Evolutionary conservation across 2,329 filamentous ascomycete genomes (phyloP).

Genomic region (Fusarium sp.): DNA sequence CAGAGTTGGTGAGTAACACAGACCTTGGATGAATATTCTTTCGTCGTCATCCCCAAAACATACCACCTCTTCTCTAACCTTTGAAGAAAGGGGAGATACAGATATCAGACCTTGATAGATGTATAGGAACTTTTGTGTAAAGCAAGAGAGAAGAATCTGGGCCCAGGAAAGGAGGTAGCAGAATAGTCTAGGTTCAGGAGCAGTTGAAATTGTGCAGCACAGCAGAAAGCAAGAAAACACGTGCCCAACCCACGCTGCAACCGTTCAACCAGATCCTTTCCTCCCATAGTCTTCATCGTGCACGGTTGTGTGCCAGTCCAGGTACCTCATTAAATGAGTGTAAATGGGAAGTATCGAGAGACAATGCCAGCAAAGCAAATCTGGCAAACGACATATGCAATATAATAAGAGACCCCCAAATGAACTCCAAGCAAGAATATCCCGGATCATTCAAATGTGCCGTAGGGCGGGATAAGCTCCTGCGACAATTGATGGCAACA

Average conservation of each 20-base stretch:
- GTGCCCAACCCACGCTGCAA: constrained; percentile 44
- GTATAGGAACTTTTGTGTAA: constrained; percentile 38
- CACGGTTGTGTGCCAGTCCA: constrained; percentile 31
- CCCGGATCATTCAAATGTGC: constrained; percentile 32
- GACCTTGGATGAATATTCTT: constrained; percentile 24
- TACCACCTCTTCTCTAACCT: constrained; percentile 21
- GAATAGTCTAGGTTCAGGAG: constrained; percentile 35
- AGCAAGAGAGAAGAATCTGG: constrained; percentile 38
- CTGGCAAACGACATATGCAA: constrained; percentile 43
- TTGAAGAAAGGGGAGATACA: constrained; percentile 9
- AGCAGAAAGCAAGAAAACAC: constrained; percentile 48
- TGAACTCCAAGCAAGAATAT: constrained; percentile 46
- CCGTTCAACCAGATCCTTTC: constrained; percentile 40
- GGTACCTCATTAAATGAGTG: constrained; percentile 33
- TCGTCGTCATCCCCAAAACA: constrained; percentile 32
- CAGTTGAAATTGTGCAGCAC: constrained; percentile 47
- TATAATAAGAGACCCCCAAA: constrained; percentile 39
- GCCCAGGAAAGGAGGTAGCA: constrained; percentile 23
- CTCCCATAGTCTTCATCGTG: constrained; percentile 38
- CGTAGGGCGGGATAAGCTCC: constrained; percentile 24
- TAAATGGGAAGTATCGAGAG: constrained; percentile 30
- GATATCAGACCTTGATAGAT: constrained; percentile 25
- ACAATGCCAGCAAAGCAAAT: constrained; percentile 37
- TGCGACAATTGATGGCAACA: constrained; percentile 21
- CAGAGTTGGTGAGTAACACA: constrained; percentile 17